phyloP scores from a whole-genome alignment of 306 rosid genomes.

The Clitoria ternatea region DNA sequence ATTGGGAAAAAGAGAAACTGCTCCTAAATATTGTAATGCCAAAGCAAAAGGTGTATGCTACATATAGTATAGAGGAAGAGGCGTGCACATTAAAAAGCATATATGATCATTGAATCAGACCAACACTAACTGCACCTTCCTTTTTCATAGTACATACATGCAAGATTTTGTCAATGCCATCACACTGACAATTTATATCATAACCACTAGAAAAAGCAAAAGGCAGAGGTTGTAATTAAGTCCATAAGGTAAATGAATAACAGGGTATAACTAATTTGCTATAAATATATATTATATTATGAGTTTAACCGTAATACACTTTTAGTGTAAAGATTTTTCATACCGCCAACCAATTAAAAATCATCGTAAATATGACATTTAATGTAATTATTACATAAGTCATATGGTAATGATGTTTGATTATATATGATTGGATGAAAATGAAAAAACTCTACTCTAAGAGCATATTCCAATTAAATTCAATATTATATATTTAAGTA shows the following conservation, averaged over 20 bases:
- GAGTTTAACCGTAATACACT: no score
- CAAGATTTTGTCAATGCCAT: not conserved
- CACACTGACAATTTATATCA: not conserved
- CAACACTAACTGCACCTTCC: slow-evolving; percentile 25
- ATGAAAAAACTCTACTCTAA: no score
- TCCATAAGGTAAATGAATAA: slow-evolving; percentile 7
- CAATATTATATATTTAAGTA: no score
- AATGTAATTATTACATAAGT: no score
- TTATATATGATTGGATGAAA: no score
- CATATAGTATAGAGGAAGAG: not conserved
- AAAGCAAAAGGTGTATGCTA: not conserved
- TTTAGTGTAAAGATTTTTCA: no score
- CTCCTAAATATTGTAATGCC: not conserved
- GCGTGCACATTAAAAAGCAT: slow-evolving; percentile 22
- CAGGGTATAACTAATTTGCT: slow-evolving; percentile 8
- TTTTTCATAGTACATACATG: slow-evolving; percentile 9
- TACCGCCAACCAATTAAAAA: no score
- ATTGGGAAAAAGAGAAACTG: not conserved
- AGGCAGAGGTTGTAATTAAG: slow-evolving; percentile 17
- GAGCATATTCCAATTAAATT: no score
- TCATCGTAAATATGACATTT: no score
- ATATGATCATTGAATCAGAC: slow-evolving; percentile 10
- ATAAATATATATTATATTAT: slow-evolving; percentile 13
- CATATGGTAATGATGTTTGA: no score
- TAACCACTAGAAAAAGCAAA: slow-evolving; percentile 17